These are phyloP conservation scores for Monilinia vaccinii-corymbosi DNA, from an alignment of 2,329 filamentous ascomycete species.

Conservation along the genomic window DNA sequence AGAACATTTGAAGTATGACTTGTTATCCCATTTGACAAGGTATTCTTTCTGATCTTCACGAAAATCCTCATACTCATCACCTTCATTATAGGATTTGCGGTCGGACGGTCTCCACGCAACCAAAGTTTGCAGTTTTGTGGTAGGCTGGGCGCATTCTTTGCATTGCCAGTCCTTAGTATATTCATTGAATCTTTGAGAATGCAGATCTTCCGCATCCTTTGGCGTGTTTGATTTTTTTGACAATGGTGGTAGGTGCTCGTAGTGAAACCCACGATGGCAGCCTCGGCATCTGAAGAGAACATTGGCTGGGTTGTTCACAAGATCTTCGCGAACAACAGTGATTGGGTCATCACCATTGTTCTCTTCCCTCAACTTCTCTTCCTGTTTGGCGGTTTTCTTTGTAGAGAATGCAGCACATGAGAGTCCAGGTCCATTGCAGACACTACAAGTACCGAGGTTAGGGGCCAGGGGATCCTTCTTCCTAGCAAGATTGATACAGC, in stretches of 20 bases:
- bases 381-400: slow-evolving; percentile 65
- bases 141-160: slow-evolving; percentile 59
- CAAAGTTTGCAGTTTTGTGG: slow-evolving; percentile 63
- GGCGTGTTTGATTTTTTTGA: slow-evolving; percentile 29
- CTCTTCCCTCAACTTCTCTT: slow-evolving; percentile 72
- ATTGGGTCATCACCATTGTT: slow-evolving; percentile 75
- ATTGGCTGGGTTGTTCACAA: slow-evolving; percentile 67
- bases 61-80: slow-evolving; percentile 45
- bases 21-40: slow-evolving; percentile 74
- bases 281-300: slow-evolving; percentile 74
- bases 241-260: slow-evolving; percentile 61
- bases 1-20: slow-evolving; percentile 70
- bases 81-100: slow-evolving; percentile 44
- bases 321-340: slow-evolving; percentile 47
- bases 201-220: slow-evolving; percentile 39
- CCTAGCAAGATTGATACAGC: slow-evolving; percentile 61
- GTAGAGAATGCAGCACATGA: slow-evolving; percentile 69
- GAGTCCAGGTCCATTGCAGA: slow-evolving; percentile 54
- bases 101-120: slow-evolving; percentile 79
- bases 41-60: slow-evolving; percentile 80
- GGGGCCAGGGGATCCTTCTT: slow-evolving; percentile 65
- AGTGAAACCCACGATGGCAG: slow-evolving; percentile 76
- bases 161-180: slow-evolving; percentile 74
- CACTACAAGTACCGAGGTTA: slow-evolving; percentile 60
- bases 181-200: slow-evolving; percentile 56